Conservation (phyloP, 495 filamentous ascomycete genomes). For the Neurospora sp. region DNA sequence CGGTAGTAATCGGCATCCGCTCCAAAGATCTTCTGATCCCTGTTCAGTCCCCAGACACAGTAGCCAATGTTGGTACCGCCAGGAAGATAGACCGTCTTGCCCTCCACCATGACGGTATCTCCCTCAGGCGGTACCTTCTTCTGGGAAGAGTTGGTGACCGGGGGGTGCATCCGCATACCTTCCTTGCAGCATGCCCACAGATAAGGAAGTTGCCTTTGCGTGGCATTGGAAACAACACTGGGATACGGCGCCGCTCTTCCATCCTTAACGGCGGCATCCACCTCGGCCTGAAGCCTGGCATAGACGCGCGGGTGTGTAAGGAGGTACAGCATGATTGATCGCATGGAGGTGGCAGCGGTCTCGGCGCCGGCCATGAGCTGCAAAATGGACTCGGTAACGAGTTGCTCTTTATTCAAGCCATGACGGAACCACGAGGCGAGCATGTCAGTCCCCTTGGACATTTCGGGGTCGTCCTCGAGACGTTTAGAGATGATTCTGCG, state of each 20-base stretch:
- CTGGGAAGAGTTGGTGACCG: constrained; percentile 23
- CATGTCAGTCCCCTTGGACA: constrained; percentile 21
- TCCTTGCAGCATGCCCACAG: constrained; percentile 41
- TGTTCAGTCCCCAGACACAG: constrained; percentile 16
- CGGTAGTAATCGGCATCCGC: constrained; percentile 35
- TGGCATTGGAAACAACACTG: constrained; percentile 24
- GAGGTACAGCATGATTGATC: constrained; percentile 45
- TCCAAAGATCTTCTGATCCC: constrained; percentile 31
- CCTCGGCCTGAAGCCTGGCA: constrained; percentile 45
- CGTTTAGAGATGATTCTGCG: constrained; percentile 19
- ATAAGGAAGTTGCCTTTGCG: constrained; percentile 38
- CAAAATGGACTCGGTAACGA: constrained; percentile 28
- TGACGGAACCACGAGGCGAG: constrained; percentile 32
- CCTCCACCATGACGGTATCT: constrained; percentile 30
- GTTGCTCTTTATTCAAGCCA: constrained; percentile 29
- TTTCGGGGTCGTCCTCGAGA: constrained; percentile 15
- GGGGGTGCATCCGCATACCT: constrained; percentile 34
- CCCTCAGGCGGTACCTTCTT: constrained; percentile 37
- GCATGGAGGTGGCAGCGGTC: constrained; percentile 51
- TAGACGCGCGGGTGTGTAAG: constrained; percentile 38
- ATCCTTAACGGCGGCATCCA: constrained; percentile 28
- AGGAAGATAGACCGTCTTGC: constrained; percentile 40
- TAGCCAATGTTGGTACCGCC: constrained; percentile 39
- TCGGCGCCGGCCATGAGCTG: constrained; percentile 41
- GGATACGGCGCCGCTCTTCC: constrained; percentile 6